Base-by-base conservation (phyloP, 2,329 filamentous ascomycete genomes). In the Dothiorella sarmentorum region DNA sequence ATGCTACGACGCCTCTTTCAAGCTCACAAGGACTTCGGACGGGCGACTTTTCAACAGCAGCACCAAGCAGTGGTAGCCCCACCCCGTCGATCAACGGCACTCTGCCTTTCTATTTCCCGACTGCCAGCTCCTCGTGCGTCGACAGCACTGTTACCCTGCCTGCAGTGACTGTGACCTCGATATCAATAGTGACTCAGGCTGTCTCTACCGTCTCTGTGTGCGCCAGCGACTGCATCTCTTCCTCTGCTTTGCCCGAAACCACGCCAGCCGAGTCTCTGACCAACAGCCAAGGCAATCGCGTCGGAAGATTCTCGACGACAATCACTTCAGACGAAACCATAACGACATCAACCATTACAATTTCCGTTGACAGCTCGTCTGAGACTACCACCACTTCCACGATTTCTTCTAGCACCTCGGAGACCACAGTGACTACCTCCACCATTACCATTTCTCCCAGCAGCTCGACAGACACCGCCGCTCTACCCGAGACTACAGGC, bases 81-180 rank as follows among this genome's bases (percentile, higher is more conserved):
- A 18, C 47, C 4, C 37, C 20, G 22, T 55, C 49, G 11, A 20
- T 47, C 20, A 42, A 55, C 17, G 38, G 42, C 6, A 60, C 58
- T 11, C 18, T 56, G 18, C 40, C 58, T 24, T 26, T 24, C n/a
- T n/a, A n/a, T 11, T 37, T 29, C 37, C 20, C 49, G 2, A 35
- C 47, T 6, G 13, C 38, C 7, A 44, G 33, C 37, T 56, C 43
- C 10, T 40, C 24, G 4, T 56, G 42, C 7, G 35, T 38, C 15
- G 59, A 51, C 2, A 45, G 56, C 2, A 43, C 31, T n/a, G 38
- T 33, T 2, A 22, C 51, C 22, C 18, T 37, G 17, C 22, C 22
- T 20, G 57, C 45, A 6, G 42, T 63, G 10, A 56, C 62, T 10
- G 59, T 61, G 15, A 66, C 63, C 11, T 57, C 3, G 61, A 61